phyloP scores from a whole-genome alignment of 306 rosid species.

The Lotus japonicus region DNA sequence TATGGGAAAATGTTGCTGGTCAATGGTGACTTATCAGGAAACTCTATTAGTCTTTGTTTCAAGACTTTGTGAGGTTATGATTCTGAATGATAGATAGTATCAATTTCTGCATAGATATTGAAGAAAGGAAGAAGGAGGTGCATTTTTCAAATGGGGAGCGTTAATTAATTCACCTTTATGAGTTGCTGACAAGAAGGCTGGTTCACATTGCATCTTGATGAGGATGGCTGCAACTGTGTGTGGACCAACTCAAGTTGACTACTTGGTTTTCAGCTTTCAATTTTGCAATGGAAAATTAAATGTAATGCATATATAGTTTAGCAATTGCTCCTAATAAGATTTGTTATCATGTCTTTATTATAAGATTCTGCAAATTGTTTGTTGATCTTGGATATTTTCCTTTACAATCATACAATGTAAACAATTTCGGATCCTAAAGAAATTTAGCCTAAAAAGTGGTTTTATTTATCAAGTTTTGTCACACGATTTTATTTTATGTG shows the following conservation, averaged over 20 bases:
- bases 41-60: background rate
- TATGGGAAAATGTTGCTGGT: background rate
- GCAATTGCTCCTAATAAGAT: background rate
- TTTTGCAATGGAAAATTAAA: no score
- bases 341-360: background rate
- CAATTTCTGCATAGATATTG: conserved; percentile 5
- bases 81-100: background rate
- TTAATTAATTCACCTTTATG: conserved; percentile 18
- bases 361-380: background rate
- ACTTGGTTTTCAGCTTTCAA: background rate
- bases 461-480: no score
- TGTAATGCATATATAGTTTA: no score
- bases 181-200: conserved; percentile 31
- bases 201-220: conserved; percentile 21
- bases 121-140: background rate
- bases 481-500: no score
- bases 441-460: no score
- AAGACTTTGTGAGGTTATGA: background rate
- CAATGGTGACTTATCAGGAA: background rate
- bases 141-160: background rate
- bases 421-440: no score
- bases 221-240: conserved; percentile 8
- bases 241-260: conserved; percentile 28
- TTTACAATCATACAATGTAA: no score
- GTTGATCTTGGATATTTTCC: conserved; percentile 4